Evolutionary conservation across 2,329 filamentous ascomycete species (phyloP), one percentile per base, ranked within the genome.

Genomic region (Beauveria sp.): DNA sequence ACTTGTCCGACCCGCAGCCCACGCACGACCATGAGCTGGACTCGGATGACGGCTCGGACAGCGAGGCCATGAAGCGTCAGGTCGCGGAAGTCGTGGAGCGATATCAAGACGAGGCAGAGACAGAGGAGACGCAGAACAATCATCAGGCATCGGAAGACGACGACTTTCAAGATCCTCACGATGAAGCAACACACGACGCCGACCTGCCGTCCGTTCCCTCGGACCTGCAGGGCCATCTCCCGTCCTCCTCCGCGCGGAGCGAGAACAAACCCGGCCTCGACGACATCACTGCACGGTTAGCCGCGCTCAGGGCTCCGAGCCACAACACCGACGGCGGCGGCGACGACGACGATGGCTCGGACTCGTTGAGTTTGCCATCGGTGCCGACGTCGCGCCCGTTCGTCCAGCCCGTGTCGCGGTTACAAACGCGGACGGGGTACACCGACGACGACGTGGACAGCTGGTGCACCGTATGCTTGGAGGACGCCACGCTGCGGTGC

Each of bases 401-500:
- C 6, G 77, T 79, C 43, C 73, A 72, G 8, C 72, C 73, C 3
- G 67, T 73, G 18, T 74, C 73, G n/a, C 72, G 75, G 5, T 70
- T 80, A 5, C 70, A 70, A 18, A 74, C 72, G 58, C 73, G 70
- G 48, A 74, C 71, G 3, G 76, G 75, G 53, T 85, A 81, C 69
- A 84, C 86, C 0, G 88, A 93, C 67, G 87, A 88, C 40, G 89
- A 93, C 67, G 80, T 88, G 64, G 85, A 88, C 48, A 84, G 81
- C 1, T 96, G 90, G 90, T 96, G 91, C 71, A 83, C 87, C 38
- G 91, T 95, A 10, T 96, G 91, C 70, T 85, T 88, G 52, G 89
- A 91, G 63, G 89, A 95, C 69, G 90, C 88, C 0, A 86, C 85
- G 3, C 75, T 95, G 31, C 80, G 81, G 62, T 96, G 91, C 70